Evolutionary conservation across 2,329 filamentous ascomycete genomes (phyloP).

Genomic region (Fusarium algeriense): DNA sequence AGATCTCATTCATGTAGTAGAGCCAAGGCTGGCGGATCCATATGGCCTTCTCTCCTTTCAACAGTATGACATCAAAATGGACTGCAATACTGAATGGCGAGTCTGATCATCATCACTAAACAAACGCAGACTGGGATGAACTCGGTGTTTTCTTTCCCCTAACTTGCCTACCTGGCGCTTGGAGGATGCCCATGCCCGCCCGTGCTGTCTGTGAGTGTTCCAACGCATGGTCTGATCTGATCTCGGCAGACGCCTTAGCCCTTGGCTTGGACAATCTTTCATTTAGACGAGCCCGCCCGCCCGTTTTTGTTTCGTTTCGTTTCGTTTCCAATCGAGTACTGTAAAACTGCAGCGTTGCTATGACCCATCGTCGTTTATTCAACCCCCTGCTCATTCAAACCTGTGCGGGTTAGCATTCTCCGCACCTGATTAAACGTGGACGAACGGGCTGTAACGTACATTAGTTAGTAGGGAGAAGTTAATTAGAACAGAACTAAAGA

Average conservation of each 20-base stretch:
- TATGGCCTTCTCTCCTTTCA: not conserved
- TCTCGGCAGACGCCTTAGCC: constrained; percentile 21
- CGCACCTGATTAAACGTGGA: constrained; percentile 31
- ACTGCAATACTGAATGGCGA: constrained; percentile 1
- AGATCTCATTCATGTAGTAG: not conserved
- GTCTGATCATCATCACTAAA: constrained; percentile 23
- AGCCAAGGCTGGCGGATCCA: not conserved
- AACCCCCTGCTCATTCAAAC: constrained; percentile 19
- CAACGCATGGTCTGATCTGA: constrained; percentile 34
- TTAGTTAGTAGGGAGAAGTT: constrained; percentile 6
- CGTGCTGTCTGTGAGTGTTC: constrained; percentile 22
- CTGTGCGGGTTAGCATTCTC: constrained; percentile 25
- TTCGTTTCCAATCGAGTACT: constrained; percentile 27
- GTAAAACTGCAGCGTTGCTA: not conserved
- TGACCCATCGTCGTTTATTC: constrained; percentile 13
- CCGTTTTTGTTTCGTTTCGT: constrained; percentile 41
- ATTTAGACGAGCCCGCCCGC: constrained; percentile 20
- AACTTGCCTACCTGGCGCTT: not conserved
- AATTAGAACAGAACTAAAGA: constrained; percentile 2
- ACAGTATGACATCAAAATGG: not conserved
- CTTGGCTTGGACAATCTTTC: constrained; percentile 7
- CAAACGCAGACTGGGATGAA: not conserved
- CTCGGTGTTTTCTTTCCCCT: too few relatives aligned
- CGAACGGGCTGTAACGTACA: constrained; percentile 22
- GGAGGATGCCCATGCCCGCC: not conserved